Conservation (phyloP, 129 eudicot species). For the Silybum marianum region DNA sequence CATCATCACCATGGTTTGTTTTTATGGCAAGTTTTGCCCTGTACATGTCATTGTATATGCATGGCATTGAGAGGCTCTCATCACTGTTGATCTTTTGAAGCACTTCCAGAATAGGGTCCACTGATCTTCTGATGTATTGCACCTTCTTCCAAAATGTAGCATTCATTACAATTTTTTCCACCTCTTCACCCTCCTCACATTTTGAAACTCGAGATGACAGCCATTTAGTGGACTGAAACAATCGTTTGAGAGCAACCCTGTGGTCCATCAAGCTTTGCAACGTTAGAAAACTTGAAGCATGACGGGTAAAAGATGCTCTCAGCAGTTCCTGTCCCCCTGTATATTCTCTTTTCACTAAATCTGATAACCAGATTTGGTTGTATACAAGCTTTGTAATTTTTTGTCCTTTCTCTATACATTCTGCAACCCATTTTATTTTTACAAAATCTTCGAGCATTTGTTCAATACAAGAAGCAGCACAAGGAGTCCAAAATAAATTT, state of each 20-base stretch:
- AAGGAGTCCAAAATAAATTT: conserved; percentile 82
- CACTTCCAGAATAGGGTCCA: conserved; percentile 79
- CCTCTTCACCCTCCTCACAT: conserved; percentile 83
- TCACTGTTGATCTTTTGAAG: conserved; percentile 68
- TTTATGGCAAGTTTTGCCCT: conserved; percentile 82
- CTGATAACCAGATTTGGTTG: conserved; percentile 69
- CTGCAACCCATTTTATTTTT: conserved; percentile 77
- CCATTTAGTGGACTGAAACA: conserved; percentile 91
- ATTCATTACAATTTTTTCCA: conserved; percentile 67
- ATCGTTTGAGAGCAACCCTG: conserved; percentile 64
- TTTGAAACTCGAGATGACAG: conserved; percentile 72
- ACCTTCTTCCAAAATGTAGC: conserved; percentile 90
- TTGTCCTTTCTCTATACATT: conserved; percentile 84
- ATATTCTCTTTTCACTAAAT: conserved; percentile 73
- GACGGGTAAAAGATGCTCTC: conserved; percentile 59
- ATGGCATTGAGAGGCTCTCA: conserved; percentile 77
- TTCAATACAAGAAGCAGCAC: conserved; percentile 84
- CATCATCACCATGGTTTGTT: conserved; percentile 79
- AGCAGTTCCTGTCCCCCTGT: conserved; percentile 87
- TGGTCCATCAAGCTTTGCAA: conserved; percentile 73
- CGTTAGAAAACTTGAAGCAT: conserved; percentile 71
- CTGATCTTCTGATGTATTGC: conserved; percentile 64
- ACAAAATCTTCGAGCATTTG: conserved; percentile 73
- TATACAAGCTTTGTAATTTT: conserved; percentile 80
- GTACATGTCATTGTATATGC: conserved; percentile 76